A percentile compares a stretch with the other conserved stretches of the same genome.
phyloP scores from a whole-genome alignment of 495 filamentous ascomycete species.

The Schizothecium vesticola region DNA sequence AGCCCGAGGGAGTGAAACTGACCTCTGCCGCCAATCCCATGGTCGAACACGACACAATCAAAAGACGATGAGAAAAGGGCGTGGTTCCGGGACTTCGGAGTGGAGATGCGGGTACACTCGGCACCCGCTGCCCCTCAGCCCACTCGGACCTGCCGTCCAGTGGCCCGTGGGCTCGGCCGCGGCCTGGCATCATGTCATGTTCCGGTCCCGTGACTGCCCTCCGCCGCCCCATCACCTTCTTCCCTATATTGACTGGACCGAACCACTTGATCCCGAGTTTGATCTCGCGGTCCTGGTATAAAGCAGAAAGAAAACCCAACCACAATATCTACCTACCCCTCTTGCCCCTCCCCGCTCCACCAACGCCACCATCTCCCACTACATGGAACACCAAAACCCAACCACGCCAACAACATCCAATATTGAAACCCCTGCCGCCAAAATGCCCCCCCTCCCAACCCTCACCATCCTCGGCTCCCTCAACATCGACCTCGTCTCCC shows the following conservation, averaged over 20 bases:
- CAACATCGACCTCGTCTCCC: slow-evolving; percentile 85
- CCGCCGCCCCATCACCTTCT: neutral
- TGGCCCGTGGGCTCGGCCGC: neutral
- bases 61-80: neutral
- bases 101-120: neutral
- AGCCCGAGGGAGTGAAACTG: neutral
- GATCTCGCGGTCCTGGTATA: neutral
- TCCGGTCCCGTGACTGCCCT: neutral
- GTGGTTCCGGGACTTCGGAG: neutral
- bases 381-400: neutral
- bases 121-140: neutral
- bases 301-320: neutral
- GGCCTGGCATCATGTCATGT: neutral
- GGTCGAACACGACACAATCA: neutral
- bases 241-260: neutral
- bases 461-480: slow-evolving; percentile 87
- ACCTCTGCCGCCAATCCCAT: neutral
- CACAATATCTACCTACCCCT: neutral
- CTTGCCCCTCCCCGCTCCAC: too few species aligned
- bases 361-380: too few species aligned
- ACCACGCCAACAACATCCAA: neutral
- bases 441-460: slow-evolving; percentile 23
- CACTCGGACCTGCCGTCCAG: neutral
- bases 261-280: neutral
- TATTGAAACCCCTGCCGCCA: neutral